phyloP scores from a whole-genome alignment of 768 basidiomycete species.

The Mrakia blollopis region DNA sequence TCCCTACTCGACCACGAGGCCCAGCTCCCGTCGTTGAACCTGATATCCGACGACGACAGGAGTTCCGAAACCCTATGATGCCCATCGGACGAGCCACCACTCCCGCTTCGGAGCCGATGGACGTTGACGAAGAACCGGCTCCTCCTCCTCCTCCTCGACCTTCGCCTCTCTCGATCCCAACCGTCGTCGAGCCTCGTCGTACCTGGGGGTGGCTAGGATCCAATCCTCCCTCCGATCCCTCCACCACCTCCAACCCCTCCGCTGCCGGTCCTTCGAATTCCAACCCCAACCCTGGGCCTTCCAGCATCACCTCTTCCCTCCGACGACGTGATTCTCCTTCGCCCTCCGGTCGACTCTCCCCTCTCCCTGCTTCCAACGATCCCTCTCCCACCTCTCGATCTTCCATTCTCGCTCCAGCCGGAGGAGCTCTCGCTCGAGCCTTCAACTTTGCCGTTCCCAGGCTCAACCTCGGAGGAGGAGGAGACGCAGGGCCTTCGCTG shows the following conservation, averaged over 20 bases:
- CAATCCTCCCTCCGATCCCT: too few relatives aligned
- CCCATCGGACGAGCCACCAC: not conserved
- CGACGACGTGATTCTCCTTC: not conserved
- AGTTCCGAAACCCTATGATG: not conserved
- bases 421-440: constrained; percentile 5
- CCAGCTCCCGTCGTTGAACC: not conserved
- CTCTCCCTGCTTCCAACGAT: constrained; percentile 9
- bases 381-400: not conserved
- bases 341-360: not conserved
- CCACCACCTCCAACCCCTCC: not conserved
- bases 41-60: not conserved
- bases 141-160: not conserved
- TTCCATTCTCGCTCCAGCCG: not conserved
- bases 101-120: constrained; percentile 16
- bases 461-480: constrained; percentile 1
- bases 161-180: not conserved
- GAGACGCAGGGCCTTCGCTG: not conserved
- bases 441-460: constrained; percentile 23
- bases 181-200: not conserved
- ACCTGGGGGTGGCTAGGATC: not conserved
- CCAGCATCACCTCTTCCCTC: not conserved
- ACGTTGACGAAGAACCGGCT: constrained; percentile 15
- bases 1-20: not conserved
- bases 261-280: not conserved
- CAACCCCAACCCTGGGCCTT: too few relatives aligned